Evolutionary conservation across 2,329 filamentous ascomycete genomes (phyloP), one percentile per base, ranked within the genome.

Genomic region (Purpureocillium lavendulum): DNA sequence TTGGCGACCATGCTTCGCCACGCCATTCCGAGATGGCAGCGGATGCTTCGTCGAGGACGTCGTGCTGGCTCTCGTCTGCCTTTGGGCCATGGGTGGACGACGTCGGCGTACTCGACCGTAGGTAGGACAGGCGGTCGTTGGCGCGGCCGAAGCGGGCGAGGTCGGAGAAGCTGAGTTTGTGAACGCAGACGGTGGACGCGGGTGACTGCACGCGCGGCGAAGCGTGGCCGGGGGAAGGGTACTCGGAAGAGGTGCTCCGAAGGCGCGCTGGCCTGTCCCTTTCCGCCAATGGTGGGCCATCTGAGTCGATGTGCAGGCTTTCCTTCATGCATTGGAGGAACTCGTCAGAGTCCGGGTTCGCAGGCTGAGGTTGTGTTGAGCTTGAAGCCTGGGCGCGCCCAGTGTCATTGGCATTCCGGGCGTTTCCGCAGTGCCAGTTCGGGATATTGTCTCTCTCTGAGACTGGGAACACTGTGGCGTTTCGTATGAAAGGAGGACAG

Each of bases 221-320:
- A 8, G 32, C 40, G n/a, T 49, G 40, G 2, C 47, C 47, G 2
- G 49, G 41, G 10, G 52, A 50, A 12, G 50, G 54, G 30, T 61
- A 61, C 1, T 52, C 51, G 10, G 58, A 61, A n/a, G 58, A 61
- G 4, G 47, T 40, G 36, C 51, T 58, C n/a, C 56, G 51, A 26
- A 38, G 7, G 12, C 12, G 29, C 12, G 21, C 10, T 26, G 21
- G 21, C 21, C n/a, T n/a, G n/a, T 26, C 6, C 21, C 10, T 26
- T 5, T 26, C 6, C 21, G 6, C 21, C 21, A 10, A 26, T 10
- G 21, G 10, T 10, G 21, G 21, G 5, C 21, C 6, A 26, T 26
- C 5, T 26, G 21, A 6, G 21, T 26, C 6, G 21, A 26, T 5
- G 21, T 26, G 21, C 21, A 26, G 21, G 21, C 21, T 10, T 10